Conservation (phyloP, 768 basidiomycete species). For the Naganishia antarctica region DNA sequence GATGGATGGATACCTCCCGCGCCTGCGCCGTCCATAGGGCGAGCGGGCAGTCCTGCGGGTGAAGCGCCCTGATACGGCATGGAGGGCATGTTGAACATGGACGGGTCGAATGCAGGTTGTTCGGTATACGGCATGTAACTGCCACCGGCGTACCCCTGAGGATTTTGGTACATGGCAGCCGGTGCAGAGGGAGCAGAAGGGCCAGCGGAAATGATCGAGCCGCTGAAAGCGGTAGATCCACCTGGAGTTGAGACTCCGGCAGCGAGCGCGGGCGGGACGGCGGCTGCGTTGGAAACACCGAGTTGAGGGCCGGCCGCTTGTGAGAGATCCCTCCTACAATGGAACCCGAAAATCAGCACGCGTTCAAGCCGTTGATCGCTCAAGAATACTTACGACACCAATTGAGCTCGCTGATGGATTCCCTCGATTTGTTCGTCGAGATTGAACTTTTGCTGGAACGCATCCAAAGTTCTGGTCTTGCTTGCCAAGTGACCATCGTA, state of each 20-base stretch:
- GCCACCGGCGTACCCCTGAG: slow-evolving; percentile 19
- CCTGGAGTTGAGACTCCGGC: slow-evolving; percentile 52
- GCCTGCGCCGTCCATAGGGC: slow-evolving; percentile 29
- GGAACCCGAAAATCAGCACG: neutral
- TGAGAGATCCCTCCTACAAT: slow-evolving; percentile 9
- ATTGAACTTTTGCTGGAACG: slow-evolving; percentile 86
- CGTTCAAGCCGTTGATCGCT: no score
- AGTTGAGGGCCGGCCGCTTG: slow-evolving; percentile 83
- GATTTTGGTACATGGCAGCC: neutral
- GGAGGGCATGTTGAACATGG: slow-evolving; percentile 28
- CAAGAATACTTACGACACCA: slow-evolving; percentile 65
- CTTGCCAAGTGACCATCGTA: slow-evolving; percentile 99
- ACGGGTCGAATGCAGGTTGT: slow-evolving; percentile 30
- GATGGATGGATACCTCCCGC: slow-evolving; percentile 66
- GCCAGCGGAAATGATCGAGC: slow-evolving; percentile 82
- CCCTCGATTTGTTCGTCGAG: slow-evolving; percentile 98
- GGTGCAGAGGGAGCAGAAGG: slow-evolving; percentile 55
- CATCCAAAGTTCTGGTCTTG: slow-evolving; percentile 84
- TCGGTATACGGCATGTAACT: slow-evolving; percentile 23
- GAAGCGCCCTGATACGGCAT: slow-evolving; percentile 19
- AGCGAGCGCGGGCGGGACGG: slow-evolving; percentile 70
- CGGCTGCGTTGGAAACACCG: slow-evolving; percentile 58
- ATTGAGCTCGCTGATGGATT: slow-evolving; percentile 86
- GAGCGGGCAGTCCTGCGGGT: slow-evolving; percentile 20
- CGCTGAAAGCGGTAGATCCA: slow-evolving; percentile 58